phyloP scores from a whole-genome alignment of 257 asterid genomes.

The Lycium barbarum region DNA sequence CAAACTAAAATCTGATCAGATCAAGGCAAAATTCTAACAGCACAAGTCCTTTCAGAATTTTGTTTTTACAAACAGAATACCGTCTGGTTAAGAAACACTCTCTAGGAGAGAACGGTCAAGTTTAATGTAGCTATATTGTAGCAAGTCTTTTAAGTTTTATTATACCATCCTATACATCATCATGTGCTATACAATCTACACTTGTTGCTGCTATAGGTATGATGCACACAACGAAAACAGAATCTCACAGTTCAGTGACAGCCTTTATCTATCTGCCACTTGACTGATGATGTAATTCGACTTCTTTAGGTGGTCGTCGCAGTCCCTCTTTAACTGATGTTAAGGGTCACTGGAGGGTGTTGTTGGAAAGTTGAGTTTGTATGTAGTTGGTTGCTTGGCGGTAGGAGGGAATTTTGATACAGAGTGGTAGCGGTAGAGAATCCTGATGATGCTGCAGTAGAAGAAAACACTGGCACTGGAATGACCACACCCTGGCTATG shows the following conservation, averaged over 20 bases:
- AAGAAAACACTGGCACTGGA: slow-evolving; percentile 50
- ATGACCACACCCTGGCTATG: slow-evolving; percentile 55
- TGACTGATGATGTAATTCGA: slow-evolving; percentile 3
- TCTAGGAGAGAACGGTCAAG: not conserved
- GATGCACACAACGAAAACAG: slow-evolving; percentile 19
- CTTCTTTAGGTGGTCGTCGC: not conserved
- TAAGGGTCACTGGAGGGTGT: slow-evolving; percentile 43
- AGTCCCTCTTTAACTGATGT: slow-evolving; percentile 33
- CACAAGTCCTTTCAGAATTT: not conserved
- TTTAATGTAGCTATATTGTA: not conserved
- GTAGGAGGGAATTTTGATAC: slow-evolving; percentile 45
- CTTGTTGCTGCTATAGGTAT: slow-evolving; percentile 17
- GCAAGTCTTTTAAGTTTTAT: slow-evolving; percentile 13
- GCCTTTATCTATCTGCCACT: slow-evolving; percentile 7
- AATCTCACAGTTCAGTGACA: not conserved
- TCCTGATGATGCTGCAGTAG: slow-evolving; percentile 98
- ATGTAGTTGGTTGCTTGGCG: slow-evolving; percentile 46
- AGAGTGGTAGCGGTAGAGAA: slow-evolving; percentile 64
- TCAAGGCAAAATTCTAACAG: not conserved
- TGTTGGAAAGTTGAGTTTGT: slow-evolving; percentile 41
- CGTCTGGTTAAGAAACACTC: not conserved
- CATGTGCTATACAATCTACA: slow-evolving; percentile 19
- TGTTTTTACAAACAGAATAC: not conserved
- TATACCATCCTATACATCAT: slow-evolving; percentile 23
- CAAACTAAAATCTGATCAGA: not conserved